These are phyloP conservation scores for Melastoma malabathricum DNA, from an alignment of 345 rosid genomes.

Conservation along the genomic window DNA sequence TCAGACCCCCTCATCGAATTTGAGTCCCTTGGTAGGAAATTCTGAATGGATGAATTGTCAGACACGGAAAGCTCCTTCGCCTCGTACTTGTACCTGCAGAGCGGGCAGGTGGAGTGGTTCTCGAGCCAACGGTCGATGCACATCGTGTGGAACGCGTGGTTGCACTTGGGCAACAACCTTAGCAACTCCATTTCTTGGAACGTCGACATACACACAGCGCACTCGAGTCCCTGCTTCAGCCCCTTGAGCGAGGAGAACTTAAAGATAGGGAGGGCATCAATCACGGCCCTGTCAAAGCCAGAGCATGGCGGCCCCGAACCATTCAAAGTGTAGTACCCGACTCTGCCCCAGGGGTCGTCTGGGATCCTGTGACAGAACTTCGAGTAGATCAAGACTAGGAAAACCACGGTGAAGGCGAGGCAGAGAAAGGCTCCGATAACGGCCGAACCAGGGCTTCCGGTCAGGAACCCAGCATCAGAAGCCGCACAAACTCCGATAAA, in stretches of 20 bases:
- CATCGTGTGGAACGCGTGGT: constrained; percentile 2
- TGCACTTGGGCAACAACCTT: constrained; percentile 8
- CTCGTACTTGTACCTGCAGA: constrained; percentile 2
- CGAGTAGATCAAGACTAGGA: not conserved
- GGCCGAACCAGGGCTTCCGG: not conserved
- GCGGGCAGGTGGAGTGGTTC: constrained; percentile 3
- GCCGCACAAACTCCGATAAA: no score
- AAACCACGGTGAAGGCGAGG: not conserved
- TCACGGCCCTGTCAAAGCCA: constrained; percentile 4
- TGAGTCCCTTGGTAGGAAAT: not conserved
- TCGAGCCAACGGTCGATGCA: constrained; percentile 9
- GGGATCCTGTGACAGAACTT: not conserved
- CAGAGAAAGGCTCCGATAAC: not conserved
- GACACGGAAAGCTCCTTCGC: not conserved
- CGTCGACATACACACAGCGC: constrained; percentile 5
- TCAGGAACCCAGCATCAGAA: not conserved
- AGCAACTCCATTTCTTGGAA: constrained; percentile 6
- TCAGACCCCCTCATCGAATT: not conserved
- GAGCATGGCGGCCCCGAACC: not conserved
- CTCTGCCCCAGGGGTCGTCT: not conserved
- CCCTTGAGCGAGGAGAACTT: constrained; percentile 5
- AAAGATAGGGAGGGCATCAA: constrained; percentile 8
- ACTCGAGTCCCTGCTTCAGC: constrained; percentile 4
- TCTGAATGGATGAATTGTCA: not conserved
- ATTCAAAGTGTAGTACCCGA: not conserved